These are phyloP conservation scores for Rhododendron williamsianum DNA, from an alignment of 148 eudicot species.

Conservation along the genomic window DNA sequence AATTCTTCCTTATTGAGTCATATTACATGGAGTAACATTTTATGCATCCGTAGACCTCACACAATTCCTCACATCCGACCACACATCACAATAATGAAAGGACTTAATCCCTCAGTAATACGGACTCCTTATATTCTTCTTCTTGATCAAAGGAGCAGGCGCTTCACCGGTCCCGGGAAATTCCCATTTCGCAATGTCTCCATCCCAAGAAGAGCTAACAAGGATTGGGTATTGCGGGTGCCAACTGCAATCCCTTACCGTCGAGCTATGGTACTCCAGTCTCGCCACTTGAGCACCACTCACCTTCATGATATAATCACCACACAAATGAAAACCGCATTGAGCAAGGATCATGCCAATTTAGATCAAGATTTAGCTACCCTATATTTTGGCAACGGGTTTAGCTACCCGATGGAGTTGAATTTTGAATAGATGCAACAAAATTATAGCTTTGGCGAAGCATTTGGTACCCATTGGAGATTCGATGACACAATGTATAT, in stretches of 20 bases:
- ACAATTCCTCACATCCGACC: neutral
- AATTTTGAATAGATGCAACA: neutral
- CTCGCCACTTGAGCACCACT: slow-evolving; percentile 51
- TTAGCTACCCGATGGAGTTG: neutral
- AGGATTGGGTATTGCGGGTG: slow-evolving; percentile 66
- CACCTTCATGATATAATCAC: slow-evolving; percentile 24
- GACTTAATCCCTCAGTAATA: neutral
- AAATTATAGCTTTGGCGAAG: neutral
- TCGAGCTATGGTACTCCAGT: slow-evolving; percentile 52
- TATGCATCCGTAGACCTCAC: neutral
- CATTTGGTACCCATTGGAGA: neutral
- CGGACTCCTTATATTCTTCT: slow-evolving; percentile 20
- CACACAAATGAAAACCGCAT: neutral
- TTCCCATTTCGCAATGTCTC: slow-evolving; percentile 47
- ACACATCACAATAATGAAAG: neutral
- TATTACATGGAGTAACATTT: neutral
- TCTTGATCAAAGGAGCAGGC: slow-evolving; percentile 17
- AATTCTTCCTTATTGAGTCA: neutral
- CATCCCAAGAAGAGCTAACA: slow-evolving; percentile 85
- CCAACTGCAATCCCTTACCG: slow-evolving; percentile 77
- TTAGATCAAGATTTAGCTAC: neutral
- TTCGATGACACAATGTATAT: neutral
- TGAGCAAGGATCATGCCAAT: neutral
- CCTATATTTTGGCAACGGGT: neutral
- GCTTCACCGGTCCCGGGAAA: slow-evolving; percentile 35